phyloP scores from a whole-genome alignment of 2,329 filamentous ascomycete species.

The Colletotrichum musicola region DNA sequence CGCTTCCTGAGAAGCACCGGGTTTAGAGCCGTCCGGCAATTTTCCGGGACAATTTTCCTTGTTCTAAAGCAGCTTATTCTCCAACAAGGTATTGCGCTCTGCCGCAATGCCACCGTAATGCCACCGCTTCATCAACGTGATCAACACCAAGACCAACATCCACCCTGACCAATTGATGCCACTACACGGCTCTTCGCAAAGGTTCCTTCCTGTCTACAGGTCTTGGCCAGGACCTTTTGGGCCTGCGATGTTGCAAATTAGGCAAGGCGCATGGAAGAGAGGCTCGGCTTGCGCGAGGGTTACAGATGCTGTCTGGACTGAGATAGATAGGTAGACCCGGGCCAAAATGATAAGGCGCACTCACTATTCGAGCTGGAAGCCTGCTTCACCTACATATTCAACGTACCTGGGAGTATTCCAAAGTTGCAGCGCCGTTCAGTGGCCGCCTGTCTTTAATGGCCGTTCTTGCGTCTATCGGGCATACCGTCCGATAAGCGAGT shows the following conservation, averaged over 20 bases:
- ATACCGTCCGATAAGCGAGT: slow-evolving; percentile 14
- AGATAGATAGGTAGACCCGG: too few relatives aligned
- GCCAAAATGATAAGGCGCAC: too few relatives aligned
- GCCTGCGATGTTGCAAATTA: background rate
- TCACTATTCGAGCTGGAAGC: too few relatives aligned
- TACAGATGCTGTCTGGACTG: too few relatives aligned
- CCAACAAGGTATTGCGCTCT: background rate
- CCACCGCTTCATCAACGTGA: too few relatives aligned
- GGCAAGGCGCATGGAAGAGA: background rate
- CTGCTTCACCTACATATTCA: too few relatives aligned
- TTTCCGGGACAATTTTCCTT: too few relatives aligned
- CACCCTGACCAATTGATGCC: background rate
- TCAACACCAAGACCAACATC: background rate
- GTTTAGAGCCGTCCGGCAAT: too few relatives aligned
- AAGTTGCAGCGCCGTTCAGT: background rate
- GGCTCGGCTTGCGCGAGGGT: background rate
- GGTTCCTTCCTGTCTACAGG: slow-evolving; percentile 16
- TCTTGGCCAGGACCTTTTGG: slow-evolving; percentile 31
- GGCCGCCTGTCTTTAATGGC: background rate
- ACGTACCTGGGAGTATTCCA: too few relatives aligned
- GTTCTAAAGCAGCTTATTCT: background rate
- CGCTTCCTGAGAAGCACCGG: too few relatives aligned
- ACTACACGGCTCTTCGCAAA: slow-evolving; percentile 2
- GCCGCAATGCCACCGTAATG: too few relatives aligned
- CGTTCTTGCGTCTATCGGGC: slow-evolving; percentile 7